Conservation (phyloP, 1,284 basidiomycete genomes). For the Stygiomarasmius scandens region DNA sequence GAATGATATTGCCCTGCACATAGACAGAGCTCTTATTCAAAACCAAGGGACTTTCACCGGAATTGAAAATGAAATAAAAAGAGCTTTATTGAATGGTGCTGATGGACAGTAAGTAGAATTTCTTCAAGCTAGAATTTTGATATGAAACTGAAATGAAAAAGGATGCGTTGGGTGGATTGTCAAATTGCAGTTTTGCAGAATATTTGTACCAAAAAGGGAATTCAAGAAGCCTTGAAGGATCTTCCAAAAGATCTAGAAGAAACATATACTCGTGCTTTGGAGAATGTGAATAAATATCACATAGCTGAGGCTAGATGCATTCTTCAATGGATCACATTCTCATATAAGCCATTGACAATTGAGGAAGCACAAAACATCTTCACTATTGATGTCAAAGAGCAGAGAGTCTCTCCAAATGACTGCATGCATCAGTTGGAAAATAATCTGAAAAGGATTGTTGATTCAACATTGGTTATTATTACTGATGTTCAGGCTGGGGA, state of each 20-base stretch:
- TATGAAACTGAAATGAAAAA: not conserved
- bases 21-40: not conserved
- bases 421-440: not conserved
- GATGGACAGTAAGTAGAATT: not conserved
- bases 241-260: not conserved
- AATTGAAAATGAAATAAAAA: not conserved
- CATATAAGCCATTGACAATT: not conserved
- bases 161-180: constrained; percentile 8
- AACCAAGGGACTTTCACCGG: not conserved
- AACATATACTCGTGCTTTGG: not conserved
- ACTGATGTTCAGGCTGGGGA: not conserved
- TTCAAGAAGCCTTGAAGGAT: not conserved
- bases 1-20: not conserved
- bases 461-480: not conserved
- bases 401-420: not conserved
- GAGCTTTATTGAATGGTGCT: not conserved
- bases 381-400: not conserved
- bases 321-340: constrained; percentile 2
- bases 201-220: not conserved
- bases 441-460: not conserved
- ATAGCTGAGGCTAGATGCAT: not conserved
- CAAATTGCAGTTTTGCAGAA: not conserved
- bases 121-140: not conserved
- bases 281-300: not conserved
- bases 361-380: not conserved